A percentile compares a stretch with the other conserved stretches of the same genome.
These are phyloP conservation scores for Xerocomus cyaneibrunnescens DNA, from an alignment of 1,284 basidiomycete species.

Conservation along the genomic window DNA sequence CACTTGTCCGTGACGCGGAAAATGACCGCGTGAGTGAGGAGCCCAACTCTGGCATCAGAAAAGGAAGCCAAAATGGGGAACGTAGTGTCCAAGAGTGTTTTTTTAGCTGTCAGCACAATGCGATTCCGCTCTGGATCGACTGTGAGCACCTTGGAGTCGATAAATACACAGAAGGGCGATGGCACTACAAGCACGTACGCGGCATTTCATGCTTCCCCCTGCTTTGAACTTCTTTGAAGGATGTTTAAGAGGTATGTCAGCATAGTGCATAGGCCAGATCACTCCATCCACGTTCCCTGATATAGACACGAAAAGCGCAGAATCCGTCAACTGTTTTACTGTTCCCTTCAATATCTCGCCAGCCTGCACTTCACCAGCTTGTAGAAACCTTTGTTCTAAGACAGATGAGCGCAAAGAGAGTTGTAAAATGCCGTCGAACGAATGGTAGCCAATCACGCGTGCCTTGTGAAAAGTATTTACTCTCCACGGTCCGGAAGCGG, in stretches of 20 bases:
- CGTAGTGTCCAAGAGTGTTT: conserved; percentile 81
- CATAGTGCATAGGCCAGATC: conserved; percentile 94
- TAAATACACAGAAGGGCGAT: conserved; percentile 12
- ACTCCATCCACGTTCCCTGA: conserved; percentile 89
- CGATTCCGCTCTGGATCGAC: conserved; percentile 84
- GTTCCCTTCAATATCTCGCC: conserved; percentile 86
- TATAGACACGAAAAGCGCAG: conserved; percentile 81
- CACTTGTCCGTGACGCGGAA: conserved; percentile 79
- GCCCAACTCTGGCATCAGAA: conserved; percentile 71
- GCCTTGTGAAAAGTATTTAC: conserved; percentile 79
- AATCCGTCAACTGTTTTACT: conserved; percentile 78
- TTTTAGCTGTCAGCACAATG: conserved; percentile 90
- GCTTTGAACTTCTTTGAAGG: conserved; percentile 91
- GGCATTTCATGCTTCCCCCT: conserved; percentile 82
- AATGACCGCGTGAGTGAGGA: conserved; percentile 82
- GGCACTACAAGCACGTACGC: conserved; percentile 48
- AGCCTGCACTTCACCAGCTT: conserved; percentile 80
- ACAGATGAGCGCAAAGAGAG: conserved; percentile 84
- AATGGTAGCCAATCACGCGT: conserved; percentile 87
- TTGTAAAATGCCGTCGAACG: conserved; percentile 87
- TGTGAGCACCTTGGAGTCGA: conserved; percentile 66
- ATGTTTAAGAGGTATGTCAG: conserved; percentile 90
- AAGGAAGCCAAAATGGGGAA: conserved; percentile 68
- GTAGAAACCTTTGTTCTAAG: conserved; percentile 85
- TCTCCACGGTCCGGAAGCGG: conserved; percentile 77